Base-by-base conservation (phyloP, 2,329 filamentous ascomycete species). In the Aspergillus ustus region DNA sequence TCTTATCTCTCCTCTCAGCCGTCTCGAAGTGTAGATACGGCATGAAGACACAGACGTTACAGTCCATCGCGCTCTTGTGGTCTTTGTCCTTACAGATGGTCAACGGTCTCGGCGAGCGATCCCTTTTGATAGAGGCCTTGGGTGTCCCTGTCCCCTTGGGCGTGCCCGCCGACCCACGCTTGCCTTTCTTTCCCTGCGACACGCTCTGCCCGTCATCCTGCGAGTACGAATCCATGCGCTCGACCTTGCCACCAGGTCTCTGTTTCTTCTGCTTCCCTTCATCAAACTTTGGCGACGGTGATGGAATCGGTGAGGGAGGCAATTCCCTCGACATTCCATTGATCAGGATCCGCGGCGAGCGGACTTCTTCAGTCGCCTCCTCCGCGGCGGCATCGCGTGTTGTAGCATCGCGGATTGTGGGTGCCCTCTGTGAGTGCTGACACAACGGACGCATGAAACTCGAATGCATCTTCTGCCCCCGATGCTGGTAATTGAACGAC, bases 1-100 rank as follows among this genome's bases (percentile, higher is more conserved):
- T 88, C 66, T 82, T 81, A 55, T 78, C 76, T 9, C 85, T 78
- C 17, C 81, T 76, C 52, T 81, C 77, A 51, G 87, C 81, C 0
- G 85, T 87, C 68, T 89, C 87, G 54, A 88, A 89, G 69, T 89
- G 87, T 3, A 89, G 74, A 67, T 88, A 89, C 0, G 87, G 87
- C 85, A 89, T 88, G 75, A 87, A 83, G 6, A 75, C 62, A 46
- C 73, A 72, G 59, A 78, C 70, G 63, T 73, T 70, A 46, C 67
- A 66, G 11, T 68, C 59, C 22, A 69, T 53, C 22, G 64, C 51
- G 34, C 66, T 59, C 7, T 63, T 51, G 11, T 55, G 28, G 19
- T 7, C 28, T 20, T 65, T 63, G 6, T 76, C 72, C 50, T 70
- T 72, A 54, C 62, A 82, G 64, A 71, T 76, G 73, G 61, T 81